Base-by-base conservation (phyloP, 78 protist species). In the Acrasis kona region DNA sequence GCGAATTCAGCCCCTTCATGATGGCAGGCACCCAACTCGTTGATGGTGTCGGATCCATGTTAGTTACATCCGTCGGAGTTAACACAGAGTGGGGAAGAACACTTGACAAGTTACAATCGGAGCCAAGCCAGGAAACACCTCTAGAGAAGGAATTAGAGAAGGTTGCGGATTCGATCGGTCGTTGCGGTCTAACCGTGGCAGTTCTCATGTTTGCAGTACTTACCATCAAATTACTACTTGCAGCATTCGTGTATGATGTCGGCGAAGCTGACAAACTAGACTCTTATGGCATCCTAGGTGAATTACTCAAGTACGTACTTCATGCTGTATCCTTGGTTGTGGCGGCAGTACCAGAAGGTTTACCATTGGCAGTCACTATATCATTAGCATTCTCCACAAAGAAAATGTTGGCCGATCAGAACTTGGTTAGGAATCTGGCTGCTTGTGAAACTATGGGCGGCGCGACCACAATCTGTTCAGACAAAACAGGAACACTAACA, bases 401-500 rank as follows among this genome's bases (percentile, higher is more conserved):
- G 77, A 74, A 89, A 78, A 96, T 97, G 99, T 31, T 91, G 76
- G 83, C 83, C 36, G 97, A 96, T 65, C 77, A 96, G 64, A 95
- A 95, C 76, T 74, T 96, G 2, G 99, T 97, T 4, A 92, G 98
- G 39, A 86, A 83, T 10, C 86, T 97, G 38, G 84, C 70, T 38
- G 91, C 99, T 1, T 95, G 98, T 84, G 99, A 96, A 79, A 96
- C 98, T 28, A 97, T 97, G 98, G 94, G 94, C 10, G 76, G 58
- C 9, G 80, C 74, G 3, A 78, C 90, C 5, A 3, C 37, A 8
- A 83, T 87, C 9, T 93, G 97, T 72, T 87, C 95, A 2, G 99
- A 96, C 84, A 96, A 96, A 76, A 94, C 97, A 9, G 98, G 98
- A 39, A 95, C 99, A 6, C 92, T 96, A 38, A 96, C 99, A 28